These are phyloP conservation scores for Laguncularia racemosa DNA, from an alignment of 345 rosid genomes.

Conservation along the genomic window DNA sequence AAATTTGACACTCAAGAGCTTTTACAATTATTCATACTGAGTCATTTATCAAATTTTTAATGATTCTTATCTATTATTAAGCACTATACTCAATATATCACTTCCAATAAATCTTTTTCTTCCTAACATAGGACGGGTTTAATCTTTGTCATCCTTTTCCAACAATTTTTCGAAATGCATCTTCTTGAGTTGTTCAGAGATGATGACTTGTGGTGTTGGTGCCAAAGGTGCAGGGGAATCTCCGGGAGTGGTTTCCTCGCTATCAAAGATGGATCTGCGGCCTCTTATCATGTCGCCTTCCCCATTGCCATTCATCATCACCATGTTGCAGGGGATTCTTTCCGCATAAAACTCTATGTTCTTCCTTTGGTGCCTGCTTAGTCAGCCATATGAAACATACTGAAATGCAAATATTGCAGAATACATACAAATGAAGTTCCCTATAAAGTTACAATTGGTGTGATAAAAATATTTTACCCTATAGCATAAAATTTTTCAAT, in stretches of 20 bases:
- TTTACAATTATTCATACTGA: too few relatives aligned
- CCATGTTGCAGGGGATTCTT: constrained; percentile 35
- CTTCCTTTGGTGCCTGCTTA: constrained; percentile 26
- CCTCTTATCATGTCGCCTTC: constrained; percentile 31
- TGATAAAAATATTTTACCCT: too few relatives aligned
- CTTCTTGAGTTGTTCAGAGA: constrained; percentile 19
- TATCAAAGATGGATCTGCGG: constrained; percentile 13
- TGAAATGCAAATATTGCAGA: too few relatives aligned
- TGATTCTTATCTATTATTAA: too few relatives aligned
- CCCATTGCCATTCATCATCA: constrained; percentile 37
- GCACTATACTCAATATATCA: too few relatives aligned
- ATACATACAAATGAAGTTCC: too few relatives aligned
- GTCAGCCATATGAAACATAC: neutral
- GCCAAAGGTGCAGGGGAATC: constrained; percentile 23
- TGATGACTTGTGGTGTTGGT: constrained; percentile 28
- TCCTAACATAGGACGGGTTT: neutral
- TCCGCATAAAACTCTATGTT: constrained; percentile 25
- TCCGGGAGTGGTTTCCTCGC: constrained; percentile 9
- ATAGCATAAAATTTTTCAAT: too few relatives aligned
- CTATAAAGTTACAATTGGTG: too few relatives aligned
- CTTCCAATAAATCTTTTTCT: too few relatives aligned
- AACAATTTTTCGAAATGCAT: constrained; percentile 1
- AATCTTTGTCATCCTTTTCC: neutral
- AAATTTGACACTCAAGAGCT: too few relatives aligned
- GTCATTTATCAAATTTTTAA: too few relatives aligned